Percentiles rank a stretch among this genome's conserved stretches.
Conservation (phyloP, 2,329 filamentous ascomycete species). For the Thermoascus crustaceus region DNA sequence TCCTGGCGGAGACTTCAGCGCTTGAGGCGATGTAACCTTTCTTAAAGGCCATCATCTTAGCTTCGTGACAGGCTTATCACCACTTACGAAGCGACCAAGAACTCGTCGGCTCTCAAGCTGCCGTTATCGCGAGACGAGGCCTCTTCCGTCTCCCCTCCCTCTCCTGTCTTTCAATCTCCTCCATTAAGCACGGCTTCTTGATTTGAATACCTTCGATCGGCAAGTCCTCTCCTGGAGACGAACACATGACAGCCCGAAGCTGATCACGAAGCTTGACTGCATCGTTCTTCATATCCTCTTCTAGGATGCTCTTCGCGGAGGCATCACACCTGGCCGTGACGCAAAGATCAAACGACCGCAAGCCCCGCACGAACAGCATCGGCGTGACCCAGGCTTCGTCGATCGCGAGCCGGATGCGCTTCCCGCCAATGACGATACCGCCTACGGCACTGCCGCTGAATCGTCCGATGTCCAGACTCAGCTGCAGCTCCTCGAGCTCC, state of each 20-base stretch:
- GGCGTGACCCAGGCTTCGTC: constrained; percentile 23
- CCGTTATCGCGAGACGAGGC: constrained; percentile 22
- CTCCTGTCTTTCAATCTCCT: constrained; percentile 3
- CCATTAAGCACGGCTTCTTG: background rate
- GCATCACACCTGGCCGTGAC: constrained; percentile 27
- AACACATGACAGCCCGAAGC: constrained; percentile 19
- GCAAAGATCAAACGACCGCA: constrained; percentile 24
- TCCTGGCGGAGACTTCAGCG: too few species aligned
- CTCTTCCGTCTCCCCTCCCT: constrained; percentile 4
- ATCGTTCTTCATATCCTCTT: constrained; percentile 19
- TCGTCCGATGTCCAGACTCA: constrained; percentile 25
- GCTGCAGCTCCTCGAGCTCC: constrained; percentile 13
- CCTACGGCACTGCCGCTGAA: constrained; percentile 15
- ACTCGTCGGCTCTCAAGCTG: too few species aligned
- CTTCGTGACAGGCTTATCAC: background rate
- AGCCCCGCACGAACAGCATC: constrained; percentile 20
- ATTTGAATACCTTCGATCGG: constrained; percentile 5
- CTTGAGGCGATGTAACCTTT: too few species aligned
- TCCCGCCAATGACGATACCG: constrained; percentile 13
- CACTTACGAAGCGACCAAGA: too few species aligned
- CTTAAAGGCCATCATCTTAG: too few species aligned
- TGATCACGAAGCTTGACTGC: constrained; percentile 19
- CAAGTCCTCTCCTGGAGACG: constrained; percentile 5
- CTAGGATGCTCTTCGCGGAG: constrained; percentile 18
- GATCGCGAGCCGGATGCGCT: constrained; percentile 18